Conservation (phyloP, 257 asterid species). For the Solanum chaucha region DNA sequence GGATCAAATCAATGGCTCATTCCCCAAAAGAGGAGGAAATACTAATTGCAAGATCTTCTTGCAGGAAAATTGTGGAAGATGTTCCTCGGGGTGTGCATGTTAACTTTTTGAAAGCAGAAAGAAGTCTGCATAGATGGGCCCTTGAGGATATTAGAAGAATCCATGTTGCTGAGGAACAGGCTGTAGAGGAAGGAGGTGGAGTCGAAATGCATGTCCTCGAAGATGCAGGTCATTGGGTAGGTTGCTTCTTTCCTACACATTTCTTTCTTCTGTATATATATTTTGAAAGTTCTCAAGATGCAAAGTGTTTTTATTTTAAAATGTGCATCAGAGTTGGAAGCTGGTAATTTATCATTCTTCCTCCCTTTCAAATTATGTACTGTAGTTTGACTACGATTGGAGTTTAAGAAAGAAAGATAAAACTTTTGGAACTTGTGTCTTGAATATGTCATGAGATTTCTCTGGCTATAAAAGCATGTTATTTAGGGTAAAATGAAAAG, state of each 20-base stretch:
- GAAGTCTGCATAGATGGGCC: slow-evolving; percentile 98
- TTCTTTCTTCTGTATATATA: neutral
- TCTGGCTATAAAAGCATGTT: neutral
- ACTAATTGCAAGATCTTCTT: neutral
- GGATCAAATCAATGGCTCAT: neutral
- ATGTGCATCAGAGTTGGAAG: neutral
- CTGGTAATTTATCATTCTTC: neutral
- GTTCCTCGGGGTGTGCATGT: slow-evolving; percentile 95
- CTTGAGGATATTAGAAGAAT: slow-evolving; percentile 82
- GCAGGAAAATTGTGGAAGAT: slow-evolving; percentile 88
- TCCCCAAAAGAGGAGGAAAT: neutral
- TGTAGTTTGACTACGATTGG: neutral
- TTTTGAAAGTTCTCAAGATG: neutral
- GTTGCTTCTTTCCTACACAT: slow-evolving; percentile 1
- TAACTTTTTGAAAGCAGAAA: slow-evolving; percentile 86
- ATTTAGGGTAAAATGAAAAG: neutral
- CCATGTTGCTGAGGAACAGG: slow-evolving; percentile 93
- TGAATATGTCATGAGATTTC: neutral
- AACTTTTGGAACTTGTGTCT: neutral
- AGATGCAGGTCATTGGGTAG: slow-evolving; percentile 99
- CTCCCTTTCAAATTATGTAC: neutral
- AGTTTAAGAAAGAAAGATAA: neutral
- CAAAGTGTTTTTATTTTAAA: neutral
- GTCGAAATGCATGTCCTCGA: slow-evolving; percentile 98
- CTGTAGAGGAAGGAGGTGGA: slow-evolving; percentile 89